These are phyloP conservation scores for Ilyonectria robusta DNA, from an alignment of 2,329 filamentous ascomycete genomes.

Conservation along the genomic window DNA sequence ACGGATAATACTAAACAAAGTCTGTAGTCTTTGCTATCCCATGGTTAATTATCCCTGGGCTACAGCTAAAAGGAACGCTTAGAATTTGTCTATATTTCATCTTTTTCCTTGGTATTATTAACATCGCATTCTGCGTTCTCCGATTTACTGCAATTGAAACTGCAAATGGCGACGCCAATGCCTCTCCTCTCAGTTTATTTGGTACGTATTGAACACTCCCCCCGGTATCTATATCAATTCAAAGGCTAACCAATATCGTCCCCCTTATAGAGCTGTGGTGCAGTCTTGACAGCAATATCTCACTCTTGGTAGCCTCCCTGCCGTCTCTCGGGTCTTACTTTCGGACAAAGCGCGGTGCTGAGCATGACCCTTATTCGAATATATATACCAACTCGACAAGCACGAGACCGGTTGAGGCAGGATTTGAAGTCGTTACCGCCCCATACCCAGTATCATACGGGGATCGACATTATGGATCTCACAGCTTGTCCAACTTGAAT, in stretches of 20 bases:
- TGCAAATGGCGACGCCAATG: neutral
- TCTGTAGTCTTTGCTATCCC: neutral
- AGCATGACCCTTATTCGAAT: neutral
- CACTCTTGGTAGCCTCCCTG: constrained; percentile 35
- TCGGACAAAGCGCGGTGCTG: constrained; percentile 6
- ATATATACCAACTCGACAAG: neutral
- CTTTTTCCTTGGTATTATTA: neutral
- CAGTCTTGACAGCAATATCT: constrained; percentile 30
- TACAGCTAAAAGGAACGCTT: neutral
- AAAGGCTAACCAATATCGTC: neutral
- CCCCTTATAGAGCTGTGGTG: constrained; percentile 29
- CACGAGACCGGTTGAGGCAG: neutral
- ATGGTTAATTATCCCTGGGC: neutral
- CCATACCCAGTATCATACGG: too few relatives aligned
- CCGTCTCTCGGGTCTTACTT: constrained; percentile 39
- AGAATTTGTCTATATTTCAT: neutral
- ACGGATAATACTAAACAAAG: neutral
- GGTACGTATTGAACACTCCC: neutral
- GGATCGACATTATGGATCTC: neutral
- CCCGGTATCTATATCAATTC: neutral
- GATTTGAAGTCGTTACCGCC: neutral
- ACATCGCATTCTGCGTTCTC: neutral
- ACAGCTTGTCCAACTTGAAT: neutral
- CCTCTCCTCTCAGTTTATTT: neutral
- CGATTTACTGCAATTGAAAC: neutral